A percentile compares a stretch with the other conserved stretches of the same genome.
These are phyloP conservation scores for Fomes fomentarius DNA, from an alignment of 1,284 basidiomycete genomes.

Conservation along the genomic window DNA sequence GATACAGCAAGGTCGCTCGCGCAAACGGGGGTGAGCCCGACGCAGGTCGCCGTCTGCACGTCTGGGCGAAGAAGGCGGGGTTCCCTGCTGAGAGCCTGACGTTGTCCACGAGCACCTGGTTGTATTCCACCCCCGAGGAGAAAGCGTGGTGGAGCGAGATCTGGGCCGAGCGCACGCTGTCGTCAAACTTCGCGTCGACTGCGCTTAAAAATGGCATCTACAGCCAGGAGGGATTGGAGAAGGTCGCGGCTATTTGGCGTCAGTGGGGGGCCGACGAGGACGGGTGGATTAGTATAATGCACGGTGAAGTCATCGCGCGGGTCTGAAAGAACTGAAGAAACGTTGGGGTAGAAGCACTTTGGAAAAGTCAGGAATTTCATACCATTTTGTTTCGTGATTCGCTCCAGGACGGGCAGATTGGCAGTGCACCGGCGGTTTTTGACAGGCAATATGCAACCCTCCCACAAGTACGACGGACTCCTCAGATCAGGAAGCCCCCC, in stretches of 20 bases:
- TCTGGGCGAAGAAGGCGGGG: constrained; percentile 37
- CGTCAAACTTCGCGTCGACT: constrained; percentile 33
- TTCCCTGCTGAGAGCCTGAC: constrained; percentile 31
- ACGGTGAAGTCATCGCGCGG: constrained; percentile 36
- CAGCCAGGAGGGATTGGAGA: constrained; percentile 30
- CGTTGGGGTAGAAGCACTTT: not conserved
- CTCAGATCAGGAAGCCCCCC: too few species aligned
- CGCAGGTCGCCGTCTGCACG: constrained; percentile 33
- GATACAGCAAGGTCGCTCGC: constrained; percentile 31
- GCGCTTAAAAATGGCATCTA: constrained; percentile 35
- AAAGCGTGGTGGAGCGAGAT: constrained; percentile 38
- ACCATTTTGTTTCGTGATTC: too few species aligned
- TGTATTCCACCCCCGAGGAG: constrained; percentile 38
- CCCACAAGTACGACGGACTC: too few species aligned
- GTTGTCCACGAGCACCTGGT: constrained; percentile 36
- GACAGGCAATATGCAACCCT: too few species aligned
- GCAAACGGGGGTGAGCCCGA: constrained; percentile 35
- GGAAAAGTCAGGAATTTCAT: not conserved
- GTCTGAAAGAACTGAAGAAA: constrained; percentile 3
- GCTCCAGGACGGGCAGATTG: too few species aligned
- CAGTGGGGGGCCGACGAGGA: constrained; percentile 38
- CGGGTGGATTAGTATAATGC: constrained; percentile 37
- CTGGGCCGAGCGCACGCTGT: constrained; percentile 38
- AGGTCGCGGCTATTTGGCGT: constrained; percentile 31
- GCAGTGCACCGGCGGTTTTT: too few species aligned